Conservation (phyloP, 768 basidiomycete genomes). For the Calocera cornea region DNA sequence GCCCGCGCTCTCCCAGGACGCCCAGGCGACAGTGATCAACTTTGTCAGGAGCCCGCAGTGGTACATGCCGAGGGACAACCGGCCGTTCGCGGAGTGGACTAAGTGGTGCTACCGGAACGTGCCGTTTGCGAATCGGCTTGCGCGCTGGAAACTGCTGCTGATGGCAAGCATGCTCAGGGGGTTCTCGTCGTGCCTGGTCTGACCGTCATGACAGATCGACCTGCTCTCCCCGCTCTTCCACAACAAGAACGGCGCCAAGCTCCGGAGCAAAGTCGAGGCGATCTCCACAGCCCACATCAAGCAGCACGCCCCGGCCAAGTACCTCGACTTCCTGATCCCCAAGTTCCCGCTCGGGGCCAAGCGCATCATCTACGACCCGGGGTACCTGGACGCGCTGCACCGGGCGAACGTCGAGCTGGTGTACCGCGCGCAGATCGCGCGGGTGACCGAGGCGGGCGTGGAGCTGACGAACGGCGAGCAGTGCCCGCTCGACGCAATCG, state of each 20-base stretch:
- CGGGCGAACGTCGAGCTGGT: slow-evolving; percentile 39
- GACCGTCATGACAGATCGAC: slow-evolving; percentile 4
- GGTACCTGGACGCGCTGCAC: slow-evolving; percentile 41
- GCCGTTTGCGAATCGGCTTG: slow-evolving; percentile 27
- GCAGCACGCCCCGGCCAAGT: slow-evolving; percentile 35
- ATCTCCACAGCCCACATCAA: slow-evolving; percentile 30
- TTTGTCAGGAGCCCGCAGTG: slow-evolving; percentile 47
- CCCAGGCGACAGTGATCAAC: slow-evolving; percentile 28
- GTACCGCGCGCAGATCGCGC: slow-evolving; percentile 4
- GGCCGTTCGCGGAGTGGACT: slow-evolving; percentile 28
- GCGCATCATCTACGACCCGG: slow-evolving; percentile 45
- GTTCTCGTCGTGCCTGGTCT: too few species aligned
- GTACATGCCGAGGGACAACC: slow-evolving; percentile 37
- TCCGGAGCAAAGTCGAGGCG: not conserved
- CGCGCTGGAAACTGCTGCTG: not conserved
- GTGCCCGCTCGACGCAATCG: slow-evolving; percentile 16
- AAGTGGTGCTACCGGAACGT: slow-evolving; percentile 45
- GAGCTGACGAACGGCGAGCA: slow-evolving; percentile 5
- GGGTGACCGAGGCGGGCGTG: slow-evolving; percentile 11
- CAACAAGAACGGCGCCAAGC: not conserved
- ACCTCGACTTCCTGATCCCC: slow-evolving; percentile 37
- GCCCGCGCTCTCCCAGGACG: slow-evolving; percentile 17
- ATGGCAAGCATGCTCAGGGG: too few species aligned
- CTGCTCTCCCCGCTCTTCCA: not conserved
- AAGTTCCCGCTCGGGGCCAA: slow-evolving; percentile 21